Evolutionary conservation across 352 stramenopile genomes (phyloP), one percentile per base, ranked within the genome.

Genomic region (Pythium volutum): DNA sequence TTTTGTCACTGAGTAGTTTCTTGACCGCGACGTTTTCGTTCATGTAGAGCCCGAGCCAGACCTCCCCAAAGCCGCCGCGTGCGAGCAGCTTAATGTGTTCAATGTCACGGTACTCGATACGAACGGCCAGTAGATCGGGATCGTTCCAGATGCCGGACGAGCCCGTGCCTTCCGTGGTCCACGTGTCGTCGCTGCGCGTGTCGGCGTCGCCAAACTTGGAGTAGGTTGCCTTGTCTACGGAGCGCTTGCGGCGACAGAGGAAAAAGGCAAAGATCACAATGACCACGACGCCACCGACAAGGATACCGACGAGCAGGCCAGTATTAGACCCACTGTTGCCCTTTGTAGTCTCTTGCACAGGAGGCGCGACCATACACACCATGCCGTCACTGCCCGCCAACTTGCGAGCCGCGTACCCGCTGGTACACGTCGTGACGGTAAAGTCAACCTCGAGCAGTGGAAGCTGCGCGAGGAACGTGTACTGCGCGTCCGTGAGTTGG

Each of bases 11-110:
- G 20, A 88, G 41, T 11, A 91, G 54, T 5, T 75, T 55, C 71
- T 89, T 89, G 42, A 91, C 76, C 16, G 77, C 77, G n/a, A 91
- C 77, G 48, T 80, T 83, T 42, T 84, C 73, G 43, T 79, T 80
- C 67, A 83, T 77, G 70, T 83, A 86, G 25, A 77, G 45, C 43
- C 79, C 81, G 9, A 88, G 62, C 77, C 77, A 89, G 27, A 91
- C 81, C 62, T 91, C 79, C n/a, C 55, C 78, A 45, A 85, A 90
- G 0, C 76, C 78, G 64, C 81, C 78, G 47, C 80, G 78, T 20
- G 78, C 79, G n/a, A 88, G 62, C 26, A 84, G 39, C 62, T 86
- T 88, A 25, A 88, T 61, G 3, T 67, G 65, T 36, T 83, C 67
- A 29, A 91, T 67, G 36, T 88, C 71, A 10, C 60, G 62, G 59